Percentiles rank a stretch among this genome's conserved stretches.
phyloP scores from a whole-genome alignment of 2,329 filamentous ascomycete genomes.

The Falciphora oryzae region DNA sequence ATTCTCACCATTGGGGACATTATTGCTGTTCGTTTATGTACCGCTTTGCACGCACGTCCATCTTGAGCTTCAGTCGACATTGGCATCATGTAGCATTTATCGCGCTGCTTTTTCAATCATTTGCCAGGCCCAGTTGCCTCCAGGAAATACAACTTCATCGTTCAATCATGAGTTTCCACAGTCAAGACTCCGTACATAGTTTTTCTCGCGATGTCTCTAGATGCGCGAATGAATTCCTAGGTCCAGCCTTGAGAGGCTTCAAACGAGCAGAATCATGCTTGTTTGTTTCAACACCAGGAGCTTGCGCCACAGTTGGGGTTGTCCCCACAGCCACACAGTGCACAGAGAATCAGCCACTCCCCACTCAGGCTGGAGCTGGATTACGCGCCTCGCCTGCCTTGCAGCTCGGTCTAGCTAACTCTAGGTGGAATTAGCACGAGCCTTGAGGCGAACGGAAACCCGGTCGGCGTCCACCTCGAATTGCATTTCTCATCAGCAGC shows the following conservation, averaged over 20 bases:
- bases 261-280: no score
- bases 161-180: background rate
- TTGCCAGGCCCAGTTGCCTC: background rate
- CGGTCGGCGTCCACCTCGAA: conserved; percentile 4
- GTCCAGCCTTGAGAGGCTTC: no score
- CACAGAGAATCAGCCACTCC: background rate
- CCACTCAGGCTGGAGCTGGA: conserved; percentile 8
- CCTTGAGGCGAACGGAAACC: background rate
- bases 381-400: conserved; percentile 17
- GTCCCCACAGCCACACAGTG: background rate
- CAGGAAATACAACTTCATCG: background rate
- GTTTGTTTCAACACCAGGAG: background rate
- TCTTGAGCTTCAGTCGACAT: background rate
- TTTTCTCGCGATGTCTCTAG: background rate
- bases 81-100: background rate
- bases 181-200: no score
- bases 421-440: background rate
- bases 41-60: background rate
- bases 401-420: conserved; percentile 4
- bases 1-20: background rate
- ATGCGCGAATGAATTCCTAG: no score
- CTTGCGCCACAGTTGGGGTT: background rate
- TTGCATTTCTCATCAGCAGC: conserved; percentile 10
- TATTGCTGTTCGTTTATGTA: background rate
- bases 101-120: background rate